A percentile compares a stretch with the other conserved stretches of the same genome.
Conservation (phyloP, 2,329 filamentous ascomycete genomes). For the Elsinoe ampelina region DNA sequence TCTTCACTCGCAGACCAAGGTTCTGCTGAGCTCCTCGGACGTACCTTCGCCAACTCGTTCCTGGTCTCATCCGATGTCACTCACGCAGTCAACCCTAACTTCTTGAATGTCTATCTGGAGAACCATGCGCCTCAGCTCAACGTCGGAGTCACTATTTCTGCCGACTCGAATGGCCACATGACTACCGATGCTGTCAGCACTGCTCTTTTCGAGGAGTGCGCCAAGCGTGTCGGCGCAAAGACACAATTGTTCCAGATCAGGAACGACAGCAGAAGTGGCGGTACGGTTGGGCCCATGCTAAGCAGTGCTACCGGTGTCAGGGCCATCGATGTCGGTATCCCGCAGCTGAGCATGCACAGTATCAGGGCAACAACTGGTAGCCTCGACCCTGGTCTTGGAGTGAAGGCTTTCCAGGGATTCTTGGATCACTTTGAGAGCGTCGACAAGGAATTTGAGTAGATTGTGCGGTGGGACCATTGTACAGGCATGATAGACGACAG, state of each 20-base stretch:
- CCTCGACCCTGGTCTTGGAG: constrained; percentile 77
- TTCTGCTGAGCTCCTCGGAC: constrained; percentile 53
- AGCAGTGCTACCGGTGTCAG: constrained; percentile 71
- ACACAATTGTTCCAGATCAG: constrained; percentile 90
- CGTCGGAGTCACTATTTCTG: constrained; percentile 68
- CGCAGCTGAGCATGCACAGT: constrained; percentile 89
- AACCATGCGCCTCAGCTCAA: constrained; percentile 84
- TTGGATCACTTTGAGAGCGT: constrained; percentile 78
- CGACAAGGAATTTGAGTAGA: constrained; percentile 62
- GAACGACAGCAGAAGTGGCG: constrained; percentile 81
- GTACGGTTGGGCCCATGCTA: constrained; percentile 90
- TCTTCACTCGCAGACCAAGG: constrained; percentile 50
- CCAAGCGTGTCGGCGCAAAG: constrained; percentile 59
- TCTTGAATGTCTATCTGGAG: constrained; percentile 70
- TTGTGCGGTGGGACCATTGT: neutral
- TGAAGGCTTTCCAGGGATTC: constrained; percentile 82
- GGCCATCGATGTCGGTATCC: constrained; percentile 78
- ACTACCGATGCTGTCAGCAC: constrained; percentile 84
- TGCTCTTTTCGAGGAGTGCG: constrained; percentile 68
- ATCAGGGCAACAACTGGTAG: constrained; percentile 81
- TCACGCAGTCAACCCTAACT: constrained; percentile 93
- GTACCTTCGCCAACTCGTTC: constrained; percentile 87
- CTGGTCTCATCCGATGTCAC: constrained; percentile 87
- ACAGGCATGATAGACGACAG: neutral
- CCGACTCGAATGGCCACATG: constrained; percentile 90